phyloP scores from a whole-genome alignment of 169 alveolate species.

The Plasmodium chabaudi region DNA sequence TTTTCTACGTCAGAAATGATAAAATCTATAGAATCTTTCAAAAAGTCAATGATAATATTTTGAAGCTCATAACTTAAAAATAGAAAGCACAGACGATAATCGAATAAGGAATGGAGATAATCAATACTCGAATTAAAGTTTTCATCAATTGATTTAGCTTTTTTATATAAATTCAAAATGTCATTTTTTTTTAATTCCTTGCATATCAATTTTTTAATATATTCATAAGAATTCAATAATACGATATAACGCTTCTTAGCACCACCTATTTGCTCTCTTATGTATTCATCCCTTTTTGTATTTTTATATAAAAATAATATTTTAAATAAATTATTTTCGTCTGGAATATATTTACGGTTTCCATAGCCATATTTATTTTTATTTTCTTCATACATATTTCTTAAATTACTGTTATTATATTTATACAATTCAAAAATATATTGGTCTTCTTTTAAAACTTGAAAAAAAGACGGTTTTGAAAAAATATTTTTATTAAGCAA shows the following conservation, averaged over 20 bases:
- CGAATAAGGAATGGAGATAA: conserved; percentile 65
- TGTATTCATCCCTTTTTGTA: neutral
- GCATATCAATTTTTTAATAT: conserved; percentile 60
- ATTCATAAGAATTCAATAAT: conserved; percentile 23
- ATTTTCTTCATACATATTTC: neutral
- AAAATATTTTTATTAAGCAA: conserved; percentile 40
- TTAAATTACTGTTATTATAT: neutral
- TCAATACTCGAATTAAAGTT: conserved; percentile 49
- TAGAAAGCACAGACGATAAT: conserved; percentile 40
- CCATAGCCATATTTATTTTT: neutral
- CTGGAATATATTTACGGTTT: neutral
- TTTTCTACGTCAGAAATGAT: too few relatives aligned
- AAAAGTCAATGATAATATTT: conserved; percentile 47
- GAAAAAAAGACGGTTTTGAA: conserved; percentile 47
- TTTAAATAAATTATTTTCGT: conserved; percentile 24
- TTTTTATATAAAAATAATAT: conserved; percentile 5
- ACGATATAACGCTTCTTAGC: conserved; percentile 17
- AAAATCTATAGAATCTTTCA: conserved; percentile 4
- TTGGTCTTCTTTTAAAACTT: conserved; percentile 43
- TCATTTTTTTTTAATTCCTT: conserved; percentile 42
- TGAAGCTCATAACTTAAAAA: conserved; percentile 43
- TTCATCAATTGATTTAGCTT: conserved; percentile 46
- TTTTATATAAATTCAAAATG: conserved; percentile 33
- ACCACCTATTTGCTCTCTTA: conserved; percentile 11
- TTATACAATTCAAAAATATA: conserved; percentile 1